A percentile compares a stretch with the other conserved stretches of the same genome.
phyloP scores from a whole-genome alignment of 768 basidiomycete species.

The Boletus tylopilopsis region DNA sequence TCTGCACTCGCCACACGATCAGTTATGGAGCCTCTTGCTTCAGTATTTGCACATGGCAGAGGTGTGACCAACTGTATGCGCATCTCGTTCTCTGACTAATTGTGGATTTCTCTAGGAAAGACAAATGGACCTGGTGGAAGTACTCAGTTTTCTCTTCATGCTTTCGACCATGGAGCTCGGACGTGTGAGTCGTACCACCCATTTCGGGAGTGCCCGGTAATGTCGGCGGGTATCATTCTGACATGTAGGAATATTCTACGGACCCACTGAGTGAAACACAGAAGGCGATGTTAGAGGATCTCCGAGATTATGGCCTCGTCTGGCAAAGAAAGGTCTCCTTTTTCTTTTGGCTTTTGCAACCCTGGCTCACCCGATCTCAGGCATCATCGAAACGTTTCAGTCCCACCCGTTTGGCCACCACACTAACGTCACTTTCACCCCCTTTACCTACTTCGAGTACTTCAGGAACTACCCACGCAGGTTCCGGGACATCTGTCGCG shows the following conservation, averaged over 20 bases:
- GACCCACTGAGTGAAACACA: constrained; percentile 77
- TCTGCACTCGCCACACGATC: constrained; percentile 88
- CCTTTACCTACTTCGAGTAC: constrained; percentile 58
- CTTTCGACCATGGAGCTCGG: constrained; percentile 95
- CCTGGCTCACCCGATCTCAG: constrained; percentile 34
- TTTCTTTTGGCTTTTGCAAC: constrained; percentile 8
- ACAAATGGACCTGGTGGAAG: constrained; percentile 89
- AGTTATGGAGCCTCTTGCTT: constrained; percentile 91
- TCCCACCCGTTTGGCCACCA: constrained; percentile 93
- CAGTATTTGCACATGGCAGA: constrained; percentile 87
- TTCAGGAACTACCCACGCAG: constrained; percentile 16
- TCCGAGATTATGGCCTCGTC: constrained; percentile 91
- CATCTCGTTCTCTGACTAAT: constrained; percentile 13
- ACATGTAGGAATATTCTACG: constrained; percentile 81
- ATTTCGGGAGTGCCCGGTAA: not conserved
- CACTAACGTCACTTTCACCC: constrained; percentile 87
- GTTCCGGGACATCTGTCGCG: constrained; percentile 21
- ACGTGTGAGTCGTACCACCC: constrained; percentile 47
- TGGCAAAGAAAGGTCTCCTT: constrained; percentile 73
- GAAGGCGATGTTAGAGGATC: constrained; percentile 83
- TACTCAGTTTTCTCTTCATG: constrained; percentile 94
- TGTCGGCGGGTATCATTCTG: not conserved
- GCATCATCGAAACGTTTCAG: constrained; percentile 77
- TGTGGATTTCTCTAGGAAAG: constrained; percentile 52
- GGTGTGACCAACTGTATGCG: constrained; percentile 38